Evolutionary conservation across 768 basidiomycete genomes (phyloP), one percentile per base, ranked within the genome.

Genomic region (Collybia nuda): DNA sequence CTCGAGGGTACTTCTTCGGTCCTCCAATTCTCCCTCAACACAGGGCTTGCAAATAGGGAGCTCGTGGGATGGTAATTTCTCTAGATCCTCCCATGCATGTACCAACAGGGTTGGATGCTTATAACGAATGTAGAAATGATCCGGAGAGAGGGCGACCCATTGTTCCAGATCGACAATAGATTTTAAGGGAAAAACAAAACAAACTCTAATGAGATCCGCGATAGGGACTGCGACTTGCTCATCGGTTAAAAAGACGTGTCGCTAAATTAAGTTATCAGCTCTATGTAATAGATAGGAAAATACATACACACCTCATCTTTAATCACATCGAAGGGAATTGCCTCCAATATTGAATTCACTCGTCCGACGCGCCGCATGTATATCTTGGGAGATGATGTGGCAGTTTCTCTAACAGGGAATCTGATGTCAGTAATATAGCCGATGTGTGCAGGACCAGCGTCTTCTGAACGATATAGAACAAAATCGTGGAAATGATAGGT

Each of bases 401-500:
- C 48, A 28, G 53, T 49, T 26, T 50, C 49, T 37, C 56, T 60
- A 54, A 35, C 51, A 39, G 45, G 47, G 56, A 65, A 44, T 47
- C 56, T 48, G 28, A 82, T 60, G 6, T 58, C 50, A 1, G 59
- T 57, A 52, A 89, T 71, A 32, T 81, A 78, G 0, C 79, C 88
- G 40, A 90, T 77, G 22, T 76, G 58, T 3, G 79, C 84, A 1
- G 81, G 78, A 0, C 84, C 84, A 1, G 68, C 54, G 0, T 39
- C n/a, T 24, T 70, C 63, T 0, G 76, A 71, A n/a, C 62, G 68
- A 60, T 84, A 77, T 3, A 84, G 68, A 4, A 82, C 79, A 52
- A 79, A 88, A 32, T 91, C 89, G 38, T 81, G 64, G 0, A 70
- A 44, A 48, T 92, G 90, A 53, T 84, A 90, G 0, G 65, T 64